Evolutionary conservation across 2,329 filamentous ascomycete species (phyloP).

Genomic region (Xylariaceae sp.): DNA sequence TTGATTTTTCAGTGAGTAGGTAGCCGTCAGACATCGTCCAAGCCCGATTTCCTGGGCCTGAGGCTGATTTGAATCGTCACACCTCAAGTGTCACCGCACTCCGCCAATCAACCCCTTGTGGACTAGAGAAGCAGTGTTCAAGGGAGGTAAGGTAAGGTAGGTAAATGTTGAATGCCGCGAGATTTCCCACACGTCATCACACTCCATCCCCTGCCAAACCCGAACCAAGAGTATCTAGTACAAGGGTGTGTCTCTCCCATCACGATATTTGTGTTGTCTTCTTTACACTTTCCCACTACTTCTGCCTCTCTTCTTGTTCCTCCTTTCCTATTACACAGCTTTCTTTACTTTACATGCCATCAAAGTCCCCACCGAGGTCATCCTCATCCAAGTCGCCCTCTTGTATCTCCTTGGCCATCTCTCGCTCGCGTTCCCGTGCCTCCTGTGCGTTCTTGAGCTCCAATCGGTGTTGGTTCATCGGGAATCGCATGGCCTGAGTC

Average conservation of each 20-base stretch:
- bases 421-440: constrained; percentile 90
- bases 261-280: constrained; percentile 19
- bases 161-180: constrained; percentile 11
- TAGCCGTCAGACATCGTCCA: too few relatives aligned
- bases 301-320: constrained; percentile 11
- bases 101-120: too few relatives aligned
- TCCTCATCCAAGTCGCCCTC: constrained; percentile 96
- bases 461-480: constrained; percentile 97
- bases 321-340: constrained; percentile 26
- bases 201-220: constrained; percentile 6
- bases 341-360: constrained; percentile 67
- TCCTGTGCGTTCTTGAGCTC: constrained; percentile 98
- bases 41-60: too few relatives aligned
- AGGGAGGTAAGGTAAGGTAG: too few relatives aligned
- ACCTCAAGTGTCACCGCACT: too few relatives aligned
- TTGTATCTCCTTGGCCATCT: constrained; percentile 98
- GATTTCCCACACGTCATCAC: constrained; percentile 10
- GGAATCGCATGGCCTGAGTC: constrained; percentile 88
- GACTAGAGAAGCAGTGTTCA: too few relatives aligned
- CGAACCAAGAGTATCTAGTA: constrained; percentile 22
- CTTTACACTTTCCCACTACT: constrained; percentile 16
- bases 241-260: constrained; percentile 21
- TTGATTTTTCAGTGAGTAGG: too few relatives aligned
- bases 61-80: too few relatives aligned
- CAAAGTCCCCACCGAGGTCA: constrained; percentile 92